Evolutionary conservation across 192 early-diverging fungal genomes (phyloP), one percentile per base, ranked within the genome.

Genomic region (Cladochytrium replicatum): DNA sequence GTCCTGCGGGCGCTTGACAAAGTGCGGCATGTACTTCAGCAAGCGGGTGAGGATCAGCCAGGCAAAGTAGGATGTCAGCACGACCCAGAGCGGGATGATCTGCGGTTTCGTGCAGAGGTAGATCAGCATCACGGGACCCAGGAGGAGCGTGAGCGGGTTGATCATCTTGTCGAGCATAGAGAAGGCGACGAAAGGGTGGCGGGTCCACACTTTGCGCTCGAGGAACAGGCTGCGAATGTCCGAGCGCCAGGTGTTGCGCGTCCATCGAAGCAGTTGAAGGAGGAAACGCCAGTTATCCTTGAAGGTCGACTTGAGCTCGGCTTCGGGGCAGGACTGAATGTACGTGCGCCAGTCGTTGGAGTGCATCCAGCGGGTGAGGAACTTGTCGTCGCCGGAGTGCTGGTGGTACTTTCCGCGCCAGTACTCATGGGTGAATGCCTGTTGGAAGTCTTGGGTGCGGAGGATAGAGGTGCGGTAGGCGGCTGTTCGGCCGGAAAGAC

Each of bases 91-190:
- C 9, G 80, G 80, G 43, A 81, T 42, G 23, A 52, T 54, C n/a
- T 60, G 51, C 49, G 68, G 72, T 9, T 63, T 41, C 13, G 41
- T 39, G n/a, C 55, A 38, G 53, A 83, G 69, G 22, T 74, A 68
- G 29, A 55, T 50, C 8, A 84, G 78, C 0, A 77, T 69, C 2
- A 77, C 57, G 0, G 82, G 82, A 0, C 82, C 82, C 15, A 74
- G 66, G 15, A 84, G 68, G 5, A 84, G 58, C 0, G 82, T 84
- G 49, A 84, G 61, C 0, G 82, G 82, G 42, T 85, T 85, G 48
- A 85, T 80, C 32, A 85, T 64, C 58, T 85, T 85, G 61, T 85
- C 82, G 21, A 85, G 53, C 82, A 85, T 85, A 0, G 78, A 80
- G 41, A 83, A 85, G 17, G 82, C 82, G 6, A 80, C 77, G 53